Evolutionary conservation across 768 basidiomycete genomes (phyloP).

Genomic region (Kondoa subrosea): DNA sequence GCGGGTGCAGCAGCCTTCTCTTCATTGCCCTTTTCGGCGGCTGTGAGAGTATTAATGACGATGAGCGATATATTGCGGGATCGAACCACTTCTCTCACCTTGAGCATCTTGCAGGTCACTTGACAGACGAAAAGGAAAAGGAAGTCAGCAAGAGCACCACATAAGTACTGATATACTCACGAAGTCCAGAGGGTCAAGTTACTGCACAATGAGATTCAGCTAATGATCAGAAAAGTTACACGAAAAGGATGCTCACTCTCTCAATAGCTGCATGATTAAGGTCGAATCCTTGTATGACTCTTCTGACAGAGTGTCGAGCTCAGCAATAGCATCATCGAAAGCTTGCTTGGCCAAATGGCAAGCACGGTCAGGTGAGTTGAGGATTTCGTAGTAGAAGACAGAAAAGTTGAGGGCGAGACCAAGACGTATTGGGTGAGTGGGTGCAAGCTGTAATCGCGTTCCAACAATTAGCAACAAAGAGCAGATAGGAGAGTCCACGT

Average conservation of each 20-base stretch:
- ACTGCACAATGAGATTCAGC: conserved; percentile 59
- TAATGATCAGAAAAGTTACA: neutral
- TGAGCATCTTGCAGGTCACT: neutral
- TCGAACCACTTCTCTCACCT: neutral
- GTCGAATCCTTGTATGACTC: conserved; percentile 99
- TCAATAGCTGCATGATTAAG: conserved; percentile 49
- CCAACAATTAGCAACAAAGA: neutral
- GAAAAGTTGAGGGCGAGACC: conserved; percentile 98
- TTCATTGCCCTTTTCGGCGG: neutral
- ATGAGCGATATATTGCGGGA: neutral
- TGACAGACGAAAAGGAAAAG: neutral
- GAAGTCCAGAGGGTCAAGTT: conserved; percentile 90
- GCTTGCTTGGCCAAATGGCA: conserved; percentile 98
- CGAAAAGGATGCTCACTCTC: neutral
- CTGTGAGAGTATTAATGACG: neutral
- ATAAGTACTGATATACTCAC: neutral
- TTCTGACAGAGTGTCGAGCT: conserved; percentile 95
- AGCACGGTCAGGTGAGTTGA: conserved; percentile 95
- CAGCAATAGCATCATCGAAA: conserved; percentile 96
- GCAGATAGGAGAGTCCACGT: neutral
- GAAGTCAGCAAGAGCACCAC: neutral
- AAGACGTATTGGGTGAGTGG: conserved; percentile 93
- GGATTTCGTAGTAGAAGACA: conserved; percentile 98
- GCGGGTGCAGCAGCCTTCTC: neutral
- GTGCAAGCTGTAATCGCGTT: conserved; percentile 32